Base-by-base conservation (phyloP, 805 yeast genomes). In the Scheffersomyces amazonensis region DNA sequence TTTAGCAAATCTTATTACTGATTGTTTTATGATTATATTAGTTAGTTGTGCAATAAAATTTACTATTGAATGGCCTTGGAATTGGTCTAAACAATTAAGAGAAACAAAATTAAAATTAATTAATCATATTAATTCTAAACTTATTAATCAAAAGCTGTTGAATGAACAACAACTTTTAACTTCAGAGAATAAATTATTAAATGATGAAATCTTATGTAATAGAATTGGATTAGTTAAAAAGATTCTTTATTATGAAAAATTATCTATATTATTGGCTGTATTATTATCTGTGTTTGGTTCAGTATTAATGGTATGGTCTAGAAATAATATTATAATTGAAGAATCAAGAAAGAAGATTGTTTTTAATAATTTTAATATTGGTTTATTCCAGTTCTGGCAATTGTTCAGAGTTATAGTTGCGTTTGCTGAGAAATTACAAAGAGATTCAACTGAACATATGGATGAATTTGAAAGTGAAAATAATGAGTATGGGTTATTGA, bases 21-120 rank as follows among this genome's bases (percentile, higher is more conserved):
- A 66, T 41, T 37, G 54, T 1, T 48, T 66, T 16, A 55, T 62
- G 5, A 50, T 68, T 3, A 17, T 59, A 6, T 28, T 64, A n/a
- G 51, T 66, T 1, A 54, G 66, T 18, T 62, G 66, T 62, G 47
- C 56, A 2, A 50, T 67, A 11, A 56, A 58, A 36, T 60, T 60
- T 24, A 35, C 61, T 0, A 48, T 60, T 12, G 71, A 66, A 32
- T 67, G 72, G 73, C 73, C 73, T 0, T 66, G 71, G 69, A 46
- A 47, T n/a, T 67, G 72, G 73, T 47, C 58, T 13, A 35, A 42
- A 5, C 61, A 56, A 30, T 50, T 67, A 10, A 44, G 44, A 22
- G 41, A 40, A 5, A 27, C 47, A 3, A 53, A 52, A 31, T 16
- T 15, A 6, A 45, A 35, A 24, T 34, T 54, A 19, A 34, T 54